These are phyloP conservation scores for Lentinula sp. DNA, from an alignment of 768 basidiomycete genomes.

Conservation along the genomic window DNA sequence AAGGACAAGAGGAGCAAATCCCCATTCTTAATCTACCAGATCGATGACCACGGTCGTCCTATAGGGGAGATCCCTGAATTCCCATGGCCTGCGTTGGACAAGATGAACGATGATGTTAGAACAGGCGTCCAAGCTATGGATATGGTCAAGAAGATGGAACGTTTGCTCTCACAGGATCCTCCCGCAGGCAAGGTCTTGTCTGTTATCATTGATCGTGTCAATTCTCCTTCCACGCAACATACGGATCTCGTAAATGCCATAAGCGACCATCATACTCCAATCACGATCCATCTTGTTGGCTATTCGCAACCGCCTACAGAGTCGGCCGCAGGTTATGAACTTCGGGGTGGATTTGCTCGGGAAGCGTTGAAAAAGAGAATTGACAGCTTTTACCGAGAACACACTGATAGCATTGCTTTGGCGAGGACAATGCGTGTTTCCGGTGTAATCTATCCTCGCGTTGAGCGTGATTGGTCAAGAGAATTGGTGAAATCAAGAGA, in stretches of 20 bases:
- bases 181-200: background rate
- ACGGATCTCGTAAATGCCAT: background rate
- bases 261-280: background rate
- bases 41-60: slow-evolving; percentile 14
- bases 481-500: background rate
- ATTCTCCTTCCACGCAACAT: background rate
- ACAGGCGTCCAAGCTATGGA: background rate
- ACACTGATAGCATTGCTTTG: background rate
- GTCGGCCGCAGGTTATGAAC: background rate
- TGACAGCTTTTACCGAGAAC: background rate
- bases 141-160: background rate
- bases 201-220: background rate
- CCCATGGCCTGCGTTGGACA: slow-evolving; percentile 3
- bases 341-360: background rate
- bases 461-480: background rate
- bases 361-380: background rate
- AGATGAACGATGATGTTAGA: slow-evolving; percentile 1
- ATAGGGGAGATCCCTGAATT: background rate
- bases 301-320: background rate
- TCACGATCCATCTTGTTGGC: background rate
- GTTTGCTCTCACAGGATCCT: background rate
- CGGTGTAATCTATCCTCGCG: slow-evolving; percentile 2
- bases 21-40: slow-evolving; percentile 18
- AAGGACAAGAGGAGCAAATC: background rate
- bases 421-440: background rate